Conservation (phyloP, 1,284 basidiomycete genomes). For the Laetiporus sulphureus region DNA sequence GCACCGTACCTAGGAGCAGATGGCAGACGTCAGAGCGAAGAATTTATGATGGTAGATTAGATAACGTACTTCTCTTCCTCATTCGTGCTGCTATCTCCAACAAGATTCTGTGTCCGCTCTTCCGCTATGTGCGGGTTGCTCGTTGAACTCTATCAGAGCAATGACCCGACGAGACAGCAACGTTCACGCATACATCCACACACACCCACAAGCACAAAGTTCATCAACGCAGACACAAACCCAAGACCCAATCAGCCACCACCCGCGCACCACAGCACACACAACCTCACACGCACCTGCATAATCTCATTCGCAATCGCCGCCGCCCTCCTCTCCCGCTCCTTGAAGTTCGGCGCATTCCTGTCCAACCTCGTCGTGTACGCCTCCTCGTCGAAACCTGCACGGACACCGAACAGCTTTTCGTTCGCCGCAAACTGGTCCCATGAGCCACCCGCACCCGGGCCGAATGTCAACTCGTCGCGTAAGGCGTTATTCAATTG, state of each 20-base stretch:
- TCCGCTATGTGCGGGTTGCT: slow-evolving; percentile 88
- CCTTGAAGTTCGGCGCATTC: slow-evolving; percentile 79
- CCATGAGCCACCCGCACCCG: slow-evolving; percentile 57
- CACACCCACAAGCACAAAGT: neutral
- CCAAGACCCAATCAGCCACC: no score
- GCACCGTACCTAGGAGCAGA: slow-evolving; percentile 87
- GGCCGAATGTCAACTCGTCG: slow-evolving; percentile 68
- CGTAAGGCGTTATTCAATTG: slow-evolving; percentile 22
- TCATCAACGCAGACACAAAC: neutral
- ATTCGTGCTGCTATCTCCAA: slow-evolving; percentile 71
- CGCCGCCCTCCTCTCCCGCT: slow-evolving; percentile 84
- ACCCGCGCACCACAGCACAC: neutral
- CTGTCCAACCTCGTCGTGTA: slow-evolving; percentile 96
- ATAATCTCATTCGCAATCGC: slow-evolving; percentile 89
- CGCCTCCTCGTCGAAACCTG: slow-evolving; percentile 87
- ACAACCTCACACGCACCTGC: slow-evolving; percentile 42
- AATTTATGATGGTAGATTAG: slow-evolving; percentile 8
- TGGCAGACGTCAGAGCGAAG: no score
- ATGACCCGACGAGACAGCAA: no score
- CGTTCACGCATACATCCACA: no score
- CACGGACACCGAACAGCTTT: slow-evolving; percentile 86
- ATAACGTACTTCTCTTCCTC: slow-evolving; percentile 89
- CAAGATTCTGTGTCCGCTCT: slow-evolving; percentile 67
- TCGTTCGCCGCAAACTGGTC: slow-evolving; percentile 97
- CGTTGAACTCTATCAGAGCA: slow-evolving; percentile 51